Percentiles rank a stretch among this genome's conserved stretches.
Evolutionary conservation across 2,329 filamentous ascomycete genomes (phyloP).

Genomic region (Elsinoe fawcettii): DNA sequence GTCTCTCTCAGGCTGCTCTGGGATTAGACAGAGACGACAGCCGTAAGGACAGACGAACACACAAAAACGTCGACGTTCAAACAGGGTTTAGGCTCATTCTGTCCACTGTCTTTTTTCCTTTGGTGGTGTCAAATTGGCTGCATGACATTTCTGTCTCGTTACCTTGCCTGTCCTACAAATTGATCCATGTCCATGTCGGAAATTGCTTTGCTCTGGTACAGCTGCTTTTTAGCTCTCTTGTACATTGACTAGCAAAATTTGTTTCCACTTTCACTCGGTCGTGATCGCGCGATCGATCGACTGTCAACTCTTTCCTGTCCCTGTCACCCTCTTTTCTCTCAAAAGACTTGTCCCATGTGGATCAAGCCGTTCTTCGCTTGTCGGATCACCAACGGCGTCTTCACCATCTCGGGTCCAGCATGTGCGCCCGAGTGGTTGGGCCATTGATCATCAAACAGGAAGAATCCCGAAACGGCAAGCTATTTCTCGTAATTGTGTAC

Average conservation of each 20-base stretch:
- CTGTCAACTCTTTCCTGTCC: not conserved
- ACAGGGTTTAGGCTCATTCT: constrained; percentile 7
- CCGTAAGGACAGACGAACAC: not conserved
- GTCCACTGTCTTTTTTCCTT: not conserved
- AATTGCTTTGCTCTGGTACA: not conserved
- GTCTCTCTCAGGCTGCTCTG: not conserved
- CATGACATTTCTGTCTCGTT: not conserved
- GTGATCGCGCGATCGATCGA: not conserved
- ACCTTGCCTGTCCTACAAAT: too few species aligned
- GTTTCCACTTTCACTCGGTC: not conserved
- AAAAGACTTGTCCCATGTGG: not conserved
- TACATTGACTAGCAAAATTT: not conserved
- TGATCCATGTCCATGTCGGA: constrained; percentile 1
- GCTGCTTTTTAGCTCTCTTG: not conserved
- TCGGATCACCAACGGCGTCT: constrained; percentile 9
- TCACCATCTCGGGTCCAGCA: constrained; percentile 3
- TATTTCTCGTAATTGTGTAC: not conserved
- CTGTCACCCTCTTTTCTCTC: not conserved
- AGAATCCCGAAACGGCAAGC: not conserved
- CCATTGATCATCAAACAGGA: not conserved
- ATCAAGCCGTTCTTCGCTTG: constrained; percentile 10
- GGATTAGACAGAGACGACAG: not conserved
- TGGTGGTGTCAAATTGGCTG: not conserved
- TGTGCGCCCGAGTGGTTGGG: not conserved
- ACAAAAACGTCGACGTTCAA: constrained; percentile 5